A percentile compares a stretch with the other conserved stretches of the same genome.
phyloP scores from a whole-genome alignment of 306 rosid species.

The Prunus salicina region DNA sequence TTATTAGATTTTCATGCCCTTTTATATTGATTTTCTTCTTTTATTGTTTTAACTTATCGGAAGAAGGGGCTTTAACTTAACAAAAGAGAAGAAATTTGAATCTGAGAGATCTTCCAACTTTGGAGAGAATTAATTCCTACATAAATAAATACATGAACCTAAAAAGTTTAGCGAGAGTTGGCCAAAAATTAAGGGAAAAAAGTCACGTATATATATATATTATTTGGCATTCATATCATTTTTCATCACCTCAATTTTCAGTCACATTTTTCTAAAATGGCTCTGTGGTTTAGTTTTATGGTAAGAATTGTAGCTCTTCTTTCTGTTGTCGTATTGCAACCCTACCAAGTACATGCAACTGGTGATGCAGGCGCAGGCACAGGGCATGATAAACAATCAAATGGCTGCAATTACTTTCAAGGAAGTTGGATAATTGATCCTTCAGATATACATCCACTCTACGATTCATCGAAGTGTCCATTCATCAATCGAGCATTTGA shows the following conservation, averaged over 20 bases:
- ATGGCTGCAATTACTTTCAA: conserved; percentile 30
- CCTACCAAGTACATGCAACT: not conserved
- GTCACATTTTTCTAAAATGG: not conserved
- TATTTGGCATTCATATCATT: not conserved
- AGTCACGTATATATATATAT: not conserved
- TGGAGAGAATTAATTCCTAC: too few relatives aligned
- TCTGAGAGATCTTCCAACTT: too few relatives aligned
- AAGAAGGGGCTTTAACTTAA: too few relatives aligned
- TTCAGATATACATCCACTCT: conserved; percentile 22
- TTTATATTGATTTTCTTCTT: too few relatives aligned
- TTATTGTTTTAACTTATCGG: too few relatives aligned
- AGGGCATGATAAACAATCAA: not conserved
- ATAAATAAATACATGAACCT: too few relatives aligned
- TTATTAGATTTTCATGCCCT: too few relatives aligned
- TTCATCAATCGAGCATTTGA: conserved; percentile 27
- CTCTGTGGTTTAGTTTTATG: not conserved
- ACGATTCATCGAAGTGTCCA: conserved; percentile 26
- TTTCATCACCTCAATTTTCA: not conserved
- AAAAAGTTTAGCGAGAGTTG: too few relatives aligned
- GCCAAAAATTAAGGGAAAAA: not conserved
- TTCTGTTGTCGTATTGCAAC: not conserved
- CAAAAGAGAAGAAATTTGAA: too few relatives aligned
- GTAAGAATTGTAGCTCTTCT: not conserved
- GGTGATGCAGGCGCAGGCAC: not conserved
- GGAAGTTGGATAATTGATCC: conserved; percentile 43